These are phyloP conservation scores for Bimuria novae-zelandiae DNA, from an alignment of 2,329 filamentous ascomycete genomes.

Conservation along the genomic window DNA sequence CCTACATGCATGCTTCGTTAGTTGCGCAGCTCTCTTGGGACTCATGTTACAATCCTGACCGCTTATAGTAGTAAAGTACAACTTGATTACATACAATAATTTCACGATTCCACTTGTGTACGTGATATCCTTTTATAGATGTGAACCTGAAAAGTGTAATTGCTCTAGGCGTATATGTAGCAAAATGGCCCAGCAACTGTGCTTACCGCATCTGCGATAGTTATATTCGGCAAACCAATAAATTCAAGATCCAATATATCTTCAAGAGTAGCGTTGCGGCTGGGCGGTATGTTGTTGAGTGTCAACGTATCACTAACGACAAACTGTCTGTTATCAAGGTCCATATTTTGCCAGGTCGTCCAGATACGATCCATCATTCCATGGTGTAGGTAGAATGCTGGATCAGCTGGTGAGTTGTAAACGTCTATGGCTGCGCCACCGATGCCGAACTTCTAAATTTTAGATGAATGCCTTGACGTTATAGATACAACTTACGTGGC, in stretches of 20 bases:
- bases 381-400: constrained; percentile 54
- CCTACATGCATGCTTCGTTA: too few relatives aligned
- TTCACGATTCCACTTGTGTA: too few relatives aligned
- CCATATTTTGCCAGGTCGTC: constrained; percentile 55
- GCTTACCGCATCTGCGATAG: too few relatives aligned
- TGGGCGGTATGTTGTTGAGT: not conserved
- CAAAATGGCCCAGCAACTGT: too few relatives aligned
- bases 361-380: constrained; percentile 52
- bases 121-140: too few relatives aligned
- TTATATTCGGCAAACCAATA: too few relatives aligned
- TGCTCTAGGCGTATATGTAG: too few relatives aligned
- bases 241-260: not conserved
- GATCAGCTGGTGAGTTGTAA: constrained; percentile 52
- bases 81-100: too few relatives aligned
- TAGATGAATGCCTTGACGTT: constrained; percentile 37
- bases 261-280: not conserved
- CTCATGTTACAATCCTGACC: too few relatives aligned
- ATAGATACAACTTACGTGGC: constrained; percentile 60
- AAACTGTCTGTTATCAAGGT: constrained; percentile 16
- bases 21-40: too few relatives aligned
- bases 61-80: too few relatives aligned
- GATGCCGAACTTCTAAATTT: not conserved
- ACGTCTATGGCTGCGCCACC: constrained; percentile 50
- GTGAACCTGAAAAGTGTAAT: too few relatives aligned
- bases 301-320: not conserved